Evolutionary conservation across 495 filamentous ascomycete genomes (phyloP).

Genomic region (Xylaria longipes): DNA sequence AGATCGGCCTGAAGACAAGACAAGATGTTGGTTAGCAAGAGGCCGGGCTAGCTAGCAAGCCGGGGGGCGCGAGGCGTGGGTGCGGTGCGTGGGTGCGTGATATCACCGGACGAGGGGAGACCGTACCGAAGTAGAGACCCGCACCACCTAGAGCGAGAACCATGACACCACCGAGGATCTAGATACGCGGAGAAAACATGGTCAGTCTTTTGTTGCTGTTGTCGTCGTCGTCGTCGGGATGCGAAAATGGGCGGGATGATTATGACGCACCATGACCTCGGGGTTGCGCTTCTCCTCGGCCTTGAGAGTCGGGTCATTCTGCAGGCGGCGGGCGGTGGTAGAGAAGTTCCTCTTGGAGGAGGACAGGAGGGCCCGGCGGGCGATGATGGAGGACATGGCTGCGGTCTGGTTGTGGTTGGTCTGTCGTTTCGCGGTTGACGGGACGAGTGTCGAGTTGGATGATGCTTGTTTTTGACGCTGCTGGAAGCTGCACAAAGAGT

Average conservation of each 20-base stretch:
- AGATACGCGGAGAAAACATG: constrained; percentile 33
- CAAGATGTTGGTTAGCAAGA: constrained; percentile 34
- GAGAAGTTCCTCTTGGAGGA: constrained; percentile 41
- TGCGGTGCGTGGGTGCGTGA: not conserved
- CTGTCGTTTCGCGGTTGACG: not conserved
- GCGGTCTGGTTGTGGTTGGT: constrained; percentile 11
- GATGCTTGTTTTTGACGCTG: constrained; percentile 8
- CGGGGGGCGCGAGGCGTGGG: not conserved
- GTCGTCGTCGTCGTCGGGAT: not conserved
- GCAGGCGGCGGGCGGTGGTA: constrained; percentile 52
- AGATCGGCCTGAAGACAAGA: constrained; percentile 66
- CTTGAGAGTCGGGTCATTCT: constrained; percentile 50
- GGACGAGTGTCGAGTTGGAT: not conserved
- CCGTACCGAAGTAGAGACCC: constrained; percentile 81
- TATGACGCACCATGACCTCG: constrained; percentile 57
- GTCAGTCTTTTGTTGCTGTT: not conserved
- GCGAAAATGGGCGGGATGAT: constrained; percentile 14
- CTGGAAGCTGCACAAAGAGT: not conserved
- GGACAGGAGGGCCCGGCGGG: constrained; percentile 48
- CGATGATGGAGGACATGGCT: constrained; percentile 56
- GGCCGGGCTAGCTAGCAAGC: constrained; percentile 14
- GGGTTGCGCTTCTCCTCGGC: constrained; percentile 59
- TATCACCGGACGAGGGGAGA: constrained; percentile 26
- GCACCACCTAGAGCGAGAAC: constrained; percentile 83
- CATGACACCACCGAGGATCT: constrained; percentile 95